phyloP scores from a whole-genome alignment of 352 stramenopile genomes.

The Pilasporangium apinafurcum region DNA sequence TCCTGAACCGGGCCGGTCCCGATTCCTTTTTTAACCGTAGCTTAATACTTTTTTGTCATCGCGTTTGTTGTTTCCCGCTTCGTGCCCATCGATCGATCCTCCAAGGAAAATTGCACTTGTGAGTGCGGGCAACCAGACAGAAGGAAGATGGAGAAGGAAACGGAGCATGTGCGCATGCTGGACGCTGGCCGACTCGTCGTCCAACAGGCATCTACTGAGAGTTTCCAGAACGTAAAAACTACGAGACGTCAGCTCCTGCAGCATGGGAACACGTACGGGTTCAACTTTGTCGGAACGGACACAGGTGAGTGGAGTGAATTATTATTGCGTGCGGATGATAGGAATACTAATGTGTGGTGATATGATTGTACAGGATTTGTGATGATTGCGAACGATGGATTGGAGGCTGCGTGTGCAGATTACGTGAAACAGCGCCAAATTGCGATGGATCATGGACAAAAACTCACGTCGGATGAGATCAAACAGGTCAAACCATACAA shows the following conservation, averaged over 20 bases:
- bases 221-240: constrained; percentile 22
- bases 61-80: too few species aligned
- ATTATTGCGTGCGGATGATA: background rate
- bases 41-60: too few species aligned
- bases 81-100: too few species aligned
- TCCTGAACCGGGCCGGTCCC: too few species aligned
- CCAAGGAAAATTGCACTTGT: background rate
- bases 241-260: constrained; percentile 44
- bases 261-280: constrained; percentile 52
- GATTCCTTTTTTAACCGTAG: too few species aligned
- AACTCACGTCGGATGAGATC: constrained; percentile 40
- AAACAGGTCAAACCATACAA: constrained; percentile 21
- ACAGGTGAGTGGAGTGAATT: constrained; percentile 15
- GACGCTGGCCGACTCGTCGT: constrained; percentile 45
- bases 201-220: constrained; percentile 8
- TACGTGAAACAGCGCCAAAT: constrained; percentile 39
- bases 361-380: constrained; percentile 27
- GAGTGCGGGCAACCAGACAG: background rate
- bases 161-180: constrained; percentile 74
- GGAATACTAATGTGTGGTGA: too few species aligned
- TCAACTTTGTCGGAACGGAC: constrained; percentile 39
- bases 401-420: constrained; percentile 24
- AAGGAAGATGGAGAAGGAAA: constrained; percentile 33
- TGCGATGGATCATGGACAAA: constrained; percentile 50
- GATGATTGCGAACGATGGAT: constrained; percentile 22